Percentiles rank a stretch among this genome's conserved stretches.
These are phyloP conservation scores for Kregervanrija fluxuum DNA, from an alignment of 805 yeast species.

Conservation along the genomic window DNA sequence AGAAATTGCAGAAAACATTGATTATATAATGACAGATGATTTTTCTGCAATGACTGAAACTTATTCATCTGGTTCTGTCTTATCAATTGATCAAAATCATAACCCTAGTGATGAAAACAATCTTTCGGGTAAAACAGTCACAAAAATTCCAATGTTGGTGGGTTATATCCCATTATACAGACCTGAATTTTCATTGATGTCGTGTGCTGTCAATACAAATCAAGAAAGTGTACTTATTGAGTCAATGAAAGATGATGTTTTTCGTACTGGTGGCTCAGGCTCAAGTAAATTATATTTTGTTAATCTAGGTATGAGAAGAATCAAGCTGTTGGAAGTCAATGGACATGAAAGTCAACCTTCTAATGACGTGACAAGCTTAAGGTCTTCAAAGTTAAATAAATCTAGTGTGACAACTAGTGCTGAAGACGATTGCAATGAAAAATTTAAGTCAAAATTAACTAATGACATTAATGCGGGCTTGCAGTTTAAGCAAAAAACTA, in stretches of 20 bases:
- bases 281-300: constrained; percentile 15
- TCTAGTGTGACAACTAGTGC: constrained; percentile 2
- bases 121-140: constrained; percentile 3
- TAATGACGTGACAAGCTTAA: background rate
- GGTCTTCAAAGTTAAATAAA: constrained; percentile 1
- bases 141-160: constrained; percentile 20
- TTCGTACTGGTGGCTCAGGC: constrained; percentile 11
- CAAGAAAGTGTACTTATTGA: constrained; percentile 36
- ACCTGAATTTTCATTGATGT: constrained; percentile 44
- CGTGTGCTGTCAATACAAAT: constrained; percentile 41
- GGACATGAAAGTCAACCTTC: background rate
- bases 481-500: constrained; percentile 5
- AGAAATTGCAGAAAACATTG: constrained; percentile 7
- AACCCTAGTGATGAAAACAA: too few relatives aligned
- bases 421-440: background rate
- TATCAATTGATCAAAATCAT: constrained; percentile 1
- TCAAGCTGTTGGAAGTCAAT: constrained; percentile 16
- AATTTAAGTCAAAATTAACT: constrained; percentile 1
- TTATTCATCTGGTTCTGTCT: constrained; percentile 2
- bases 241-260: constrained; percentile 42
- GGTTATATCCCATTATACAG: constrained; percentile 43
- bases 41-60: constrained; percentile 1
- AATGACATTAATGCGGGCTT: constrained; percentile 2
- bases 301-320: constrained; percentile 22
- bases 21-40: constrained; percentile 11